Evolutionary conservation across 352 stramenopile genomes (phyloP).

Genomic region (Globisporangium ultimum): DNA sequence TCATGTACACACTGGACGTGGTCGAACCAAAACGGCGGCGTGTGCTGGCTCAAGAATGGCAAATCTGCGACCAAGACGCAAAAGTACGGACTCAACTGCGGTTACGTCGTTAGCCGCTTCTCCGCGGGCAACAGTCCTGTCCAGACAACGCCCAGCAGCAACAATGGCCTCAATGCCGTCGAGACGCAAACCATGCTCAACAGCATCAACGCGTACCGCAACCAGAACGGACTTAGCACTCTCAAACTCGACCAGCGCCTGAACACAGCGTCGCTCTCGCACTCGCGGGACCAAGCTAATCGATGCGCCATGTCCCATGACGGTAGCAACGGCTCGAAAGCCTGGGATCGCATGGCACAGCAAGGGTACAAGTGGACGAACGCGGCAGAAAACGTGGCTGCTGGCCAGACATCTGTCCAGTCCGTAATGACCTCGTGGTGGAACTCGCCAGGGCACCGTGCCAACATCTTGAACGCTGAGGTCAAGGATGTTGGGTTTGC

Average conservation of each 20-base stretch:
- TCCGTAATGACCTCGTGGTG: conserved; percentile 49
- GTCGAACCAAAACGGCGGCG: no score
- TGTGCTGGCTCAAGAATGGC: no score
- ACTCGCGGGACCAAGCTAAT: conserved; percentile 40
- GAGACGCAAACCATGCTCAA: conserved; percentile 42
- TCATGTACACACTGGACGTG: no score
- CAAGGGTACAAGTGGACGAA: conserved; percentile 40
- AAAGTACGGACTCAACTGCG: no score
- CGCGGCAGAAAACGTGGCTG: conserved; percentile 46
- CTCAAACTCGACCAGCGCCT: conserved; percentile 41
- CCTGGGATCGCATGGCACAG: conserved; percentile 32
- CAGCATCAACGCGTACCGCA: conserved; percentile 50
- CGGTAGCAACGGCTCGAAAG: conserved; percentile 31
- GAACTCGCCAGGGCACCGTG: conserved; percentile 42
- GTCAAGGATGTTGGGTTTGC: conserved; percentile 14
- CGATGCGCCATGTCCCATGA: conserved; percentile 39
- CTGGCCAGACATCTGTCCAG: conserved; percentile 27
- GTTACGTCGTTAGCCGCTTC: conserved; percentile 33
- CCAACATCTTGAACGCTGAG: conserved; percentile 44
- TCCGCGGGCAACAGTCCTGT: conserved; percentile 2
- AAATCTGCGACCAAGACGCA: no score
- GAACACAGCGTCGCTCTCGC: conserved; percentile 24
- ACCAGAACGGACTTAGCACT: conserved; percentile 23
- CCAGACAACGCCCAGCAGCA: conserved; percentile 5
- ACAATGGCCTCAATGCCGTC: conserved; percentile 28